Conservation (phyloP, 805 yeast genomes). For the Suhomyces pyralidae region DNA sequence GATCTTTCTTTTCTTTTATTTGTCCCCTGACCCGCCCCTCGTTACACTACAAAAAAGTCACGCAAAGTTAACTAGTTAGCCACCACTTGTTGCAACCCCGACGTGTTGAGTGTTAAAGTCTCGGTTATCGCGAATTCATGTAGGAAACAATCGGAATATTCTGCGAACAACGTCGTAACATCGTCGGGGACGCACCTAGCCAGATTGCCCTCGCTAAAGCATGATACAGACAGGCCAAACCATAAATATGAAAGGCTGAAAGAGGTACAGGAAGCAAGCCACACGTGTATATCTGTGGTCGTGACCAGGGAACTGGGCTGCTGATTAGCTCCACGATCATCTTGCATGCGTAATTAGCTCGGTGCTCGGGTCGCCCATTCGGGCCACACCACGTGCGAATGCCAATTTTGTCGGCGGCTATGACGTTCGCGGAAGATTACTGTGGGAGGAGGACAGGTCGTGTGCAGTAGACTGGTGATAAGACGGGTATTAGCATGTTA, state of each 20-base stretch:
- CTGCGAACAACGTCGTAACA: neutral
- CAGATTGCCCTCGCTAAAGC: neutral
- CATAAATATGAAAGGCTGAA: too few species aligned
- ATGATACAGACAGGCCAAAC: neutral
- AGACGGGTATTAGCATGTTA: neutral
- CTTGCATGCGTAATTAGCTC: neutral
- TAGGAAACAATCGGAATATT: neutral
- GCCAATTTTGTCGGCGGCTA: neutral
- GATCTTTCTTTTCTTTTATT: neutral
- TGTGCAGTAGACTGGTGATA: neutral
- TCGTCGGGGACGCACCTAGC: neutral
- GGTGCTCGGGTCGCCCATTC: neutral
- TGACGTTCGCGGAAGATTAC: neutral
- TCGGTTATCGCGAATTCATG: neutral
- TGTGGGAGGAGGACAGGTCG: neutral
- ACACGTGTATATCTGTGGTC: neutral
- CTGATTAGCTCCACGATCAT: neutral
- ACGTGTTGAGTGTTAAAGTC: neutral
- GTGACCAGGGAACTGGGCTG: neutral
- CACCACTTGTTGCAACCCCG: neutral
- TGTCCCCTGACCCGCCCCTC: neutral
- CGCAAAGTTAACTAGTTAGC: neutral
- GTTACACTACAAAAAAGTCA: neutral
- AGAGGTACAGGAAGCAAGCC: neutral
- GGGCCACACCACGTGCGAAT: neutral